Conservation (phyloP, 2,329 filamentous ascomycete species). For the Aspergillus fumigatus region DNA sequence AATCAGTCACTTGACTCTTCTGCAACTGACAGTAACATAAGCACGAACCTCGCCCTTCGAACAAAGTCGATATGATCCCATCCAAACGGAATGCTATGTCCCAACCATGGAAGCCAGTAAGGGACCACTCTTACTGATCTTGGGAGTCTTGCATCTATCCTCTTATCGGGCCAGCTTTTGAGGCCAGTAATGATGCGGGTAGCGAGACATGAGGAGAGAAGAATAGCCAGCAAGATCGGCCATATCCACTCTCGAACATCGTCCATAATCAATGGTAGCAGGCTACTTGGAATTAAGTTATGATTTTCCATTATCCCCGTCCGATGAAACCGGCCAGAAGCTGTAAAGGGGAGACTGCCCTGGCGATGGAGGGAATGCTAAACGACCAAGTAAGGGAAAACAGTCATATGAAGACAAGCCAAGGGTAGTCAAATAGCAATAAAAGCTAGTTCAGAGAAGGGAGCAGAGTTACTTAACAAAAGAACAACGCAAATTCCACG, state of each 20-base stretch:
- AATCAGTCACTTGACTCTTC: conserved; percentile 9
- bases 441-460: not conserved
- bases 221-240: conserved; percentile 22
- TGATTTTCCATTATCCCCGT: conserved; percentile 3
- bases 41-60: conserved; percentile 36
- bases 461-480: not conserved
- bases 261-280: conserved; percentile 20
- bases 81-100: conserved; percentile 49
- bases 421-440: not conserved
- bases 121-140: conserved; percentile 46
- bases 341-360: not conserved
- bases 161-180: conserved; percentile 22
- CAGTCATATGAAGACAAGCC: not conserved
- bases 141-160: conserved; percentile 17
- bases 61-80: conserved; percentile 44
- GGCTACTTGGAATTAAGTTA: conserved; percentile 15
- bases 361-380: not conserved
- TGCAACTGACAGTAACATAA: not conserved
- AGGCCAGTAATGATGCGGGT: conserved; percentile 38
- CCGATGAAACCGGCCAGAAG: not conserved
- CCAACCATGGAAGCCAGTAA: conserved; percentile 58
- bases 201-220: conserved; percentile 31
- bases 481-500: not conserved
- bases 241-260: conserved; percentile 18
- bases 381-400: not conserved